phyloP scores from a whole-genome alignment of 2,329 filamentous ascomycete genomes.

The Penicillium sumatraense region DNA sequence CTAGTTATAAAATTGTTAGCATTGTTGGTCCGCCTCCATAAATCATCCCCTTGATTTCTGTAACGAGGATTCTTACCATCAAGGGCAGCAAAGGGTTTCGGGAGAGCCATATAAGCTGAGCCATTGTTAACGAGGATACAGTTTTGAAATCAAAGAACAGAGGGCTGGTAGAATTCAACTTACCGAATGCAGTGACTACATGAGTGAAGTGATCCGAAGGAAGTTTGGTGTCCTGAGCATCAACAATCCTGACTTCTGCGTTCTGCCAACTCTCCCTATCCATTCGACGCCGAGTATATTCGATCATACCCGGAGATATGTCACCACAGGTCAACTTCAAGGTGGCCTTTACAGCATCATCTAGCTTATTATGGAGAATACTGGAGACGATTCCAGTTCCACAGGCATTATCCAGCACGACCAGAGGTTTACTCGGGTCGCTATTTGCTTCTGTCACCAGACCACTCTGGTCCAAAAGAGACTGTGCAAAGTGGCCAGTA shows the following conservation, averaged over 20 bases:
- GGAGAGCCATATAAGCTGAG: conserved; percentile 50
- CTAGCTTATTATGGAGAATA: conserved; percentile 48
- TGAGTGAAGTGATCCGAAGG: conserved; percentile 49
- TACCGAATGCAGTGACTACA: conserved; percentile 53
- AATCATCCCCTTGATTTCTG: neutral
- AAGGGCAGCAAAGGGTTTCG: conserved; percentile 45
- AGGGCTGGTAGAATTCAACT: neutral
- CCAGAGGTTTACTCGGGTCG: conserved; percentile 24
- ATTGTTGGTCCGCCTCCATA: neutral
- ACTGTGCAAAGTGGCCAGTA: conserved; percentile 35
- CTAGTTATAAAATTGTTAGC: conserved; percentile 16
- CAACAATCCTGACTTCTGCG: conserved; percentile 48
- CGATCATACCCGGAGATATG: conserved; percentile 49
- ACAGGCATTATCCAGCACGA: conserved; percentile 59
- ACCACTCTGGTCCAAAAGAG: conserved; percentile 35
- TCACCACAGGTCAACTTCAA: conserved; percentile 59
- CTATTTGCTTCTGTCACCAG: conserved; percentile 21
- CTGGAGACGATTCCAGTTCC: conserved; percentile 57
- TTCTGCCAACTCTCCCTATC: conserved; percentile 53
- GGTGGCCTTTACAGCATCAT: conserved; percentile 41
- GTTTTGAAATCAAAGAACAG: neutral
- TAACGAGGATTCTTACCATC: conserved; percentile 32
- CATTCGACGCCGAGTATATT: conserved; percentile 45
- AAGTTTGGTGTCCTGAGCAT: conserved; percentile 54
- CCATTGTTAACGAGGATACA: neutral